These are phyloP conservation scores for Fraxinus quadrangulata DNA, from an alignment of 257 asterid species.

Conservation along the genomic window DNA sequence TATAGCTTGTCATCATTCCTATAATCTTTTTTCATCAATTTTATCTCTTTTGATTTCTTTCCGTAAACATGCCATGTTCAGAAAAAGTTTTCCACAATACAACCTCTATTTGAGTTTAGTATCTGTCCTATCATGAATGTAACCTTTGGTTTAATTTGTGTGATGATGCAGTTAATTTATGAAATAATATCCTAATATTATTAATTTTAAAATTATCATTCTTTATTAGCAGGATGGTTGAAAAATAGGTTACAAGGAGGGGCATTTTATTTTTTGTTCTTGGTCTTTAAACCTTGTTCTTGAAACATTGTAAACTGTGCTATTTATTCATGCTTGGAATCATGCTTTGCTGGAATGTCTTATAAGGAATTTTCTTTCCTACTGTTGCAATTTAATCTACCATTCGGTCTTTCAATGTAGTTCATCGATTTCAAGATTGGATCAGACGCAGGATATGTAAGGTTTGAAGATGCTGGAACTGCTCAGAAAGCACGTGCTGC, in stretches of 20 bases:
- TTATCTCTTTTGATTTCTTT: not conserved
- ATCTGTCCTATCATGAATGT: not conserved
- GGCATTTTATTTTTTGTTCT: not conserved
- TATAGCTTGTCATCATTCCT: not conserved
- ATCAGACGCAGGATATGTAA: slow-evolving; percentile 67
- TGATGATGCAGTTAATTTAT: not conserved
- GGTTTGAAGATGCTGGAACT: slow-evolving; percentile 82
- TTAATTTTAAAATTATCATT: not conserved
- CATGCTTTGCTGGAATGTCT: not conserved
- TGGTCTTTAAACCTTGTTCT: not conserved
- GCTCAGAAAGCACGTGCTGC: slow-evolving; percentile 92
- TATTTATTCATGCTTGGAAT: not conserved
- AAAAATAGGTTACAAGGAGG: not conserved
- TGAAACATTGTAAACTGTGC: not conserved
- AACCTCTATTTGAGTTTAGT: not conserved
- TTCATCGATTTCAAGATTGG: slow-evolving; percentile 81
- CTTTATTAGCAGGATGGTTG: not conserved
- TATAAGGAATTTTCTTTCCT: not conserved
- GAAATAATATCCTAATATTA: slow-evolving; percentile 2
- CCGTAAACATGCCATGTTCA: not conserved
- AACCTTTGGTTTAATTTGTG: not conserved
- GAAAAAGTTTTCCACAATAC: not conserved
- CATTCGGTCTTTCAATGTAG: slow-evolving; percentile 34
- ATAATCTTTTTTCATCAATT: not conserved
- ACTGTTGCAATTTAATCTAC: not conserved